These are phyloP conservation scores for Spathaspora gorwiae DNA, from an alignment of 805 yeast genomes.

Conservation along the genomic window DNA sequence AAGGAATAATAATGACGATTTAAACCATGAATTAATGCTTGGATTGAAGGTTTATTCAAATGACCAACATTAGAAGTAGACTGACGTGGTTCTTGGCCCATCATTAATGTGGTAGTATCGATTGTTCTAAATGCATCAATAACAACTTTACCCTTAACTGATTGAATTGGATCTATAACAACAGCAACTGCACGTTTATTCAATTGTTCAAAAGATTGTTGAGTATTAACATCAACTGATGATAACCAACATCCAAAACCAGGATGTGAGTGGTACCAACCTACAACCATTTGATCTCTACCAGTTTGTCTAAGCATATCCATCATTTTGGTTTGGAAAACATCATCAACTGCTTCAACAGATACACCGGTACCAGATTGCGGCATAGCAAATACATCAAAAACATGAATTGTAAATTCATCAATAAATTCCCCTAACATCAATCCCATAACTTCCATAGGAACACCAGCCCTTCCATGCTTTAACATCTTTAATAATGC, in stretches of 20 bases:
- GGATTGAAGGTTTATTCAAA: slow-evolving; percentile 92
- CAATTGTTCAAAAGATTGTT: slow-evolving; percentile 94
- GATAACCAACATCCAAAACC: slow-evolving; percentile 99
- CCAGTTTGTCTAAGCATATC: slow-evolving; percentile 99
- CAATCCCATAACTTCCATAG: slow-evolving; percentile 88
- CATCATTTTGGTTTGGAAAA: slow-evolving; percentile 98
- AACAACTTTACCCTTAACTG: slow-evolving; percentile 97
- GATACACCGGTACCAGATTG: slow-evolving; percentile 98
- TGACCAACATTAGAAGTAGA: slow-evolving; percentile 95
- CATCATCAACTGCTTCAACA: slow-evolving; percentile 98
- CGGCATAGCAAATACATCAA: slow-evolving; percentile 99
- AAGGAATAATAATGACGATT: slow-evolving; percentile 95
- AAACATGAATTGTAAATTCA: slow-evolving; percentile 93
- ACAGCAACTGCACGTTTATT: slow-evolving; percentile 97
- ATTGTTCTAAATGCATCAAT: slow-evolving; percentile 97
- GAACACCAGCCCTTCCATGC: slow-evolving; percentile 90
- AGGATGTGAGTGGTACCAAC: slow-evolving; percentile 99
- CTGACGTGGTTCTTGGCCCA: slow-evolving; percentile 97
- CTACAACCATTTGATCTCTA: slow-evolving; percentile 98
- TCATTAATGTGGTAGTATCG: slow-evolving; percentile 80
- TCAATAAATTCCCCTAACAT: slow-evolving; percentile 98
- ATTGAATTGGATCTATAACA: slow-evolving; percentile 96
- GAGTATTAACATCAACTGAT: slow-evolving; percentile 95
- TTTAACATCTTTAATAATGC: slow-evolving; percentile 95
- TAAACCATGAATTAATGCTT: slow-evolving; percentile 93